A percentile compares a stretch with the other conserved stretches of the same genome.
Evolutionary conservation across 768 basidiomycete species (phyloP).

Genomic region (Rhodotorula toruloides): DNA sequence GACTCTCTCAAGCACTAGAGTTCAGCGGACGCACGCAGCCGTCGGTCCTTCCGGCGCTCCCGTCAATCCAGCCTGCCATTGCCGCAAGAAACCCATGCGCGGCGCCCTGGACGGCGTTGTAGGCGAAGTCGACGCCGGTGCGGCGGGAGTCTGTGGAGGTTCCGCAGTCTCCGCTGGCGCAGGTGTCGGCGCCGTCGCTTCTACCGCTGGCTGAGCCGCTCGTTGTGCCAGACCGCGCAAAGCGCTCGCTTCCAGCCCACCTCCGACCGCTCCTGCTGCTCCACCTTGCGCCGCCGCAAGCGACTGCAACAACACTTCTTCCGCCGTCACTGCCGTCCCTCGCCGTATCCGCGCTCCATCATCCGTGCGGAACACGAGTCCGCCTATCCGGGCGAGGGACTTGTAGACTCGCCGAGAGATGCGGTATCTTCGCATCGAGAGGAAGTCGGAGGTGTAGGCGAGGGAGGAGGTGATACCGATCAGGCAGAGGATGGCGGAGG

Average conservation of each 20-base stretch:
- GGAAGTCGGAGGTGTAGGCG: conserved; percentile 1
- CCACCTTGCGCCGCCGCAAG: not conserved
- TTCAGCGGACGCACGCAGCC: conserved; percentile 7
- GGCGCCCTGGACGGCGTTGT: not conserved
- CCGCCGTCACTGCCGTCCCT: conserved; percentile 9
- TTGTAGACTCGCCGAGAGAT: conserved; percentile 11
- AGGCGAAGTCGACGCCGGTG: not conserved
- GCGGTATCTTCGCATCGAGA: not conserved
- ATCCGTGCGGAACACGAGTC: not conserved
- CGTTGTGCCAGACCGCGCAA: not conserved
- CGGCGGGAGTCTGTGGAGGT: no score
- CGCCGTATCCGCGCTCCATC: not conserved
- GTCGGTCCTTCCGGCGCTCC: conserved; percentile 5
- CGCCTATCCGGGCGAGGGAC: not conserved
- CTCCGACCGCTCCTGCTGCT: not conserved
- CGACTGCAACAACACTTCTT: conserved; percentile 9
- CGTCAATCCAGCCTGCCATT: conserved; percentile 27
- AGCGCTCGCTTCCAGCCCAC: not conserved
- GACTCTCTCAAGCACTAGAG: no score
- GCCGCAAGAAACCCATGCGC: conserved; percentile 13
- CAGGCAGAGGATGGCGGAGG: not conserved
- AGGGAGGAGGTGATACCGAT: conserved; percentile 5
- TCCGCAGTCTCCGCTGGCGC: not conserved
- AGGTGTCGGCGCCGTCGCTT: not conserved
- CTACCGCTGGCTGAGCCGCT: not conserved